Percentiles rank a stretch among this genome's conserved stretches.
These are phyloP conservation scores for Fusarium marasasianum DNA, from an alignment of 2,329 filamentous ascomycete species.

Conservation along the genomic window DNA sequence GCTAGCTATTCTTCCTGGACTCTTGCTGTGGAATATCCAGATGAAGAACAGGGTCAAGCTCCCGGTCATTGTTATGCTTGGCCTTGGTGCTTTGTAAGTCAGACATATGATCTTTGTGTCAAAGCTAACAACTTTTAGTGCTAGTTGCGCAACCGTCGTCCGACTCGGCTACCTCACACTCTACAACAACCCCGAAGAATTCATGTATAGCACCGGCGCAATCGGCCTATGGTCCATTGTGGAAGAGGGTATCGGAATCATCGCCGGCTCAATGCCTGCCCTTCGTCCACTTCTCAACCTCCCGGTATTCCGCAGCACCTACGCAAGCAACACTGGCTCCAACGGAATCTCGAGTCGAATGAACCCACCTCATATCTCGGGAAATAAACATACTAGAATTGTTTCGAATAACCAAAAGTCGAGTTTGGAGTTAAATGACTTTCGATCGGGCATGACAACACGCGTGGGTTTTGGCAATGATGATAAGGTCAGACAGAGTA, in stretches of 20 bases:
- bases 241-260: slow-evolving; percentile 37
- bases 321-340: slow-evolving; percentile 10
- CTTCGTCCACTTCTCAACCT: slow-evolving; percentile 33
- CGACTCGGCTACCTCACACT: slow-evolving; percentile 33
- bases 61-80: slow-evolving; percentile 31
- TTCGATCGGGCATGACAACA: not conserved
- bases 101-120: accelerated
- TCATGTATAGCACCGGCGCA: slow-evolving; percentile 36
- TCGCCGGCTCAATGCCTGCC: slow-evolving; percentile 39
- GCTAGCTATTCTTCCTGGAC: slow-evolving; percentile 37
- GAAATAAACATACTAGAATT: not conserved
- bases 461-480: not conserved
- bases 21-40: slow-evolving; percentile 42
- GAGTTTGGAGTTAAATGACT: slow-evolving; percentile 5
- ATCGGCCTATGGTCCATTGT: slow-evolving; percentile 39
- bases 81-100: slow-evolving; percentile 36
- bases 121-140: slow-evolving; percentile 12
- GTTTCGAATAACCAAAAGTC: not conserved
- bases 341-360: slow-evolving; percentile 1
- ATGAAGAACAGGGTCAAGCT: slow-evolving; percentile 39
- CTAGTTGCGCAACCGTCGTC: slow-evolving; percentile 37
- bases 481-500: slow-evolving; percentile 7
- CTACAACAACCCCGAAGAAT: slow-evolving; percentile 34
- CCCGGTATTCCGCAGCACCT: slow-evolving; percentile 19
- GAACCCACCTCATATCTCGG: not conserved